phyloP scores from a whole-genome alignment of 306 rosid species.

The Vigna unguiculata region DNA sequence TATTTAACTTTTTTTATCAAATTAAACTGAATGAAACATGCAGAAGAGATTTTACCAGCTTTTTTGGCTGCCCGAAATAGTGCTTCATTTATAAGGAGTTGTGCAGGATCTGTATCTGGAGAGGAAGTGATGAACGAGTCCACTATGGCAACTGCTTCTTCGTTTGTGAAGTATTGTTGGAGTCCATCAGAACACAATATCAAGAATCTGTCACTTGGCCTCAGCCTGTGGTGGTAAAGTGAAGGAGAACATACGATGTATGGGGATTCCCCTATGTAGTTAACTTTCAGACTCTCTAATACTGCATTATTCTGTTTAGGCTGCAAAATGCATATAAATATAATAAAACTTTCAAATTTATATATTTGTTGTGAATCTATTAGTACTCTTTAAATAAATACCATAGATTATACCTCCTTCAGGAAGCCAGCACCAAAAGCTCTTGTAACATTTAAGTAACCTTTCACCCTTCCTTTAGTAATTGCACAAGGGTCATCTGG shows the following conservation, averaged over 20 bases:
- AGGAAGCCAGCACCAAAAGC: not conserved
- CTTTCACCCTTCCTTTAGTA: not conserved
- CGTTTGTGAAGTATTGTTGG: slow-evolving; percentile 77
- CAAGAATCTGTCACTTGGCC: slow-evolving; percentile 67
- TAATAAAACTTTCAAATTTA: too few relatives aligned
- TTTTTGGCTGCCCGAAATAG: slow-evolving; percentile 72
- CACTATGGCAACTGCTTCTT: slow-evolving; percentile 72
- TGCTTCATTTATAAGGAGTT: slow-evolving; percentile 72
- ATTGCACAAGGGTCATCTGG: not conserved
- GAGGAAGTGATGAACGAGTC: slow-evolving; percentile 63
- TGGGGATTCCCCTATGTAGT: slow-evolving; percentile 70
- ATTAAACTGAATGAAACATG: not conserved
- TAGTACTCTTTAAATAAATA: too few relatives aligned
- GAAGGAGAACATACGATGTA: slow-evolving; percentile 74
- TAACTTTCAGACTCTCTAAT: slow-evolving; percentile 72
- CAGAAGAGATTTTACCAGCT: slow-evolving; percentile 54
- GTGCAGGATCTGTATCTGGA: slow-evolving; percentile 88
- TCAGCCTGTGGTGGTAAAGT: slow-evolving; percentile 65
- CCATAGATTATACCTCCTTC: too few relatives aligned
- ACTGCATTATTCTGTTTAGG: slow-evolving; percentile 65
- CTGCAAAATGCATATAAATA: too few relatives aligned
- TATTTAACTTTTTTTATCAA: too few relatives aligned
- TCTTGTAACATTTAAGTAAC: not conserved
- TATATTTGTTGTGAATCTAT: too few relatives aligned
- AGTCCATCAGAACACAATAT: slow-evolving; percentile 86